phyloP scores from a whole-genome alignment of 805 yeast species.

The Hanseniaspora lindneri region DNA sequence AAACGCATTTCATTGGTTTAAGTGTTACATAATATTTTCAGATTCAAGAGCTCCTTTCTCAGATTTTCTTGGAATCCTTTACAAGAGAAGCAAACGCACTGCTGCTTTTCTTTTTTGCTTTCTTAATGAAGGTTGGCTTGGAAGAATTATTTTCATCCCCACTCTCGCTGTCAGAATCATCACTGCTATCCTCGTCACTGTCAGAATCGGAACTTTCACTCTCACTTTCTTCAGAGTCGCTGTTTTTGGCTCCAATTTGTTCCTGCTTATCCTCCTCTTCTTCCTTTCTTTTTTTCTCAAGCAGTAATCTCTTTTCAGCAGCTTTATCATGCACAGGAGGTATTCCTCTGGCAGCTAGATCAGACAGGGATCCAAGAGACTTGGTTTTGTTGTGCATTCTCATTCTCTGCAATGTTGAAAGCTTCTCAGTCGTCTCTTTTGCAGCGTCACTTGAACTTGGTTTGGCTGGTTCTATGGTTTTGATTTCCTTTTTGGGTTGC shows the following conservation, averaged over 20 bases:
- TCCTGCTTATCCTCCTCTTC: conserved; percentile 3
- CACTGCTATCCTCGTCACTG: conserved; percentile 8
- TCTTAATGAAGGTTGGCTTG: conserved; percentile 32
- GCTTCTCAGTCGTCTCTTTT: background rate
- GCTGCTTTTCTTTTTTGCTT: conserved; percentile 29
- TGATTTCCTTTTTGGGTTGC: too few species aligned
- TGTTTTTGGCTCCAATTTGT: background rate
- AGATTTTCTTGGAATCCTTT: conserved; percentile 34
- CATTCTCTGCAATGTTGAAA: conserved; percentile 11
- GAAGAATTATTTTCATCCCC: conserved; percentile 14
- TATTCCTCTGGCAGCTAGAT: conserved; percentile 50
- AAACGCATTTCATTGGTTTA: background rate
- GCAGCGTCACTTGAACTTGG: conserved; percentile 6
- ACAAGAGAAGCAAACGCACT: conserved; percentile 40
- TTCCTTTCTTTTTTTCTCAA: conserved; percentile 11
- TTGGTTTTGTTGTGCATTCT: conserved; percentile 26
- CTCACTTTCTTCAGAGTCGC: background rate
- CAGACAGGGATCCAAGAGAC: conserved; percentile 44
- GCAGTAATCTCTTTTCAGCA: conserved; percentile 15
- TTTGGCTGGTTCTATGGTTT: too few species aligned
- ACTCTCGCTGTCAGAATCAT: conserved; percentile 18
- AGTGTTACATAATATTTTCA: background rate
- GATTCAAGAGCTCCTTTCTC: background rate
- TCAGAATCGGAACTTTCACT: conserved; percentile 3
- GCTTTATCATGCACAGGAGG: conserved; percentile 51